phyloP scores from a whole-genome alignment of 148 eudicot genomes.

The Vaccinium myrtillus region DNA sequence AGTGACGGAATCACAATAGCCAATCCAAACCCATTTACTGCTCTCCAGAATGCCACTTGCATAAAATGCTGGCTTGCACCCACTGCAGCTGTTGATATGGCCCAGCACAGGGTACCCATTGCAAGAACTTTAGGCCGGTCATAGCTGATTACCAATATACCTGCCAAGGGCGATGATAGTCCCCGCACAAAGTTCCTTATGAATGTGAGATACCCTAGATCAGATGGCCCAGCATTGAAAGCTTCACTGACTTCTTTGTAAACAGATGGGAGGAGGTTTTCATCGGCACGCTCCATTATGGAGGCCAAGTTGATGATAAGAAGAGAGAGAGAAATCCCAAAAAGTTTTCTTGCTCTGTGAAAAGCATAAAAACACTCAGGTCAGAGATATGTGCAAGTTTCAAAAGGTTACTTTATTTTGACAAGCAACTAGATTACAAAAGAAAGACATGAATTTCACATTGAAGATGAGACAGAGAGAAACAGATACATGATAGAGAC shows the following conservation, averaged over 20 bases:
- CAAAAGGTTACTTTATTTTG: neutral
- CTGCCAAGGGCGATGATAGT: conserved; percentile 85
- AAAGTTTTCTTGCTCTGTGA: conserved; percentile 58
- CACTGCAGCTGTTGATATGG: conserved; percentile 83
- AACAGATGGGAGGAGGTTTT: conserved; percentile 86
- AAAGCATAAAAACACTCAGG: neutral
- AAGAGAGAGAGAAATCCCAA: conserved; percentile 78
- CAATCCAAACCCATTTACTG: conserved; percentile 85
- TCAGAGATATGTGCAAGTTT: conserved; percentile 5
- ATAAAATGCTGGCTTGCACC: conserved; percentile 66
- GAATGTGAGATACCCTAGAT: conserved; percentile 91
- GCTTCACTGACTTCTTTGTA: conserved; percentile 97
- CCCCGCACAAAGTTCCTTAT: conserved; percentile 71
- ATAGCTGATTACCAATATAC: conserved; percentile 67
- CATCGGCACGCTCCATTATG: conserved; percentile 93
- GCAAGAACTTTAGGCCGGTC: conserved; percentile 92
- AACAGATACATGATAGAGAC: too few relatives aligned
- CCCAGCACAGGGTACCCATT: conserved; percentile 85
- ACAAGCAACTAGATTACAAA: neutral
- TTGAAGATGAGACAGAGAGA: neutral
- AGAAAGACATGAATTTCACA: neutral
- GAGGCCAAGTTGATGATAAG: conserved; percentile 91
- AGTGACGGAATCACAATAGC: conserved; percentile 94
- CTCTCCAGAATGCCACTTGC: conserved; percentile 91
- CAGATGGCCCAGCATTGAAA: conserved; percentile 79